These are phyloP conservation scores for Crataegus laevigata DNA, from an alignment of 306 rosid genomes.

Conservation along the genomic window DNA sequence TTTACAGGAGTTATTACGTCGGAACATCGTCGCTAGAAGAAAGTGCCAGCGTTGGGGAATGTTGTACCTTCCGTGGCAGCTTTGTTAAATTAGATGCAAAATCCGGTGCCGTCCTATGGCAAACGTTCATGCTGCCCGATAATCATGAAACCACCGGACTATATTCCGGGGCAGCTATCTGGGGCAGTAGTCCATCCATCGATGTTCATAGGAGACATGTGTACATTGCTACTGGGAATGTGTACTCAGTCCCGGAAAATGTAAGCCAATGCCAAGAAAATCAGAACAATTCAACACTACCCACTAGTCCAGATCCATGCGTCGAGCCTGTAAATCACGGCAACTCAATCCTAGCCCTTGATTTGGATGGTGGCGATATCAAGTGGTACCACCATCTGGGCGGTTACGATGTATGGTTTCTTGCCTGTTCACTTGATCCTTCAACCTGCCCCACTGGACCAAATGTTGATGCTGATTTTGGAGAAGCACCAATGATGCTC, in stretches of 20 bases:
- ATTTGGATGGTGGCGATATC: constrained; percentile 37
- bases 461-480: constrained; percentile 46
- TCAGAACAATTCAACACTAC: constrained; percentile 15
- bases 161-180: constrained; percentile 47
- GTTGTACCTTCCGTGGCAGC: constrained; percentile 55
- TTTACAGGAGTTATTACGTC: background rate
- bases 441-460: constrained; percentile 46
- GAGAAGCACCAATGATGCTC: constrained; percentile 52
- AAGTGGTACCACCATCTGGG: constrained; percentile 54
- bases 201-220: constrained; percentile 31
- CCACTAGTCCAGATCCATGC: constrained; percentile 11
- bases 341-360: constrained; percentile 57
- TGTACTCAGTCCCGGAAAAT: constrained; percentile 38
- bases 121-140: constrained; percentile 47
- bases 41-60: constrained; percentile 7
- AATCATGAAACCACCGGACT: constrained; percentile 23
- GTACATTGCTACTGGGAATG: constrained; percentile 52
- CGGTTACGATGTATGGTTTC: constrained; percentile 59
- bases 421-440: constrained; percentile 24
- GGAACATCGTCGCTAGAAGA: constrained; percentile 47
- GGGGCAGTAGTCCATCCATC: constrained; percentile 76
- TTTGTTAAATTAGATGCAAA: constrained; percentile 19
- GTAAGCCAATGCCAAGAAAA: constrained; percentile 33
- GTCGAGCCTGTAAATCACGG: constrained; percentile 50
- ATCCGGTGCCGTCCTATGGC: constrained; percentile 43